Evolutionary conservation across 2,329 filamentous ascomycete species (phyloP).

Genomic region (Colletotrichum sp.): DNA sequence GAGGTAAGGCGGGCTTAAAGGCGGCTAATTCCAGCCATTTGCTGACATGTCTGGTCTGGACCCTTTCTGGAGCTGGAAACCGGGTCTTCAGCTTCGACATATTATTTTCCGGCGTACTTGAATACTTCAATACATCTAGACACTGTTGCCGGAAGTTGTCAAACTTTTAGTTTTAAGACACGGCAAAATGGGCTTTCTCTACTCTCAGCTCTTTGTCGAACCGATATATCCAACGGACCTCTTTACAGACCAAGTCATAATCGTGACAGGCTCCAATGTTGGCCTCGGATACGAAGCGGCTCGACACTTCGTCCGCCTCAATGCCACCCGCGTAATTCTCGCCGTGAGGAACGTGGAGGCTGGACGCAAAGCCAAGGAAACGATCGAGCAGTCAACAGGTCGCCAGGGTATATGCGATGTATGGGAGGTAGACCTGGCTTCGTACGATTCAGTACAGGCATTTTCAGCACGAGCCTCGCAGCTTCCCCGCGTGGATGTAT

Average conservation of each 20-base stretch:
- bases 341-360: not conserved
- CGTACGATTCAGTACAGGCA: not conserved
- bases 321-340: not conserved
- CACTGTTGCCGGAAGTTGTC: not conserved
- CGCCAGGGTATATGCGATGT: not conserved
- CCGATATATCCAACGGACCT: accelerated
- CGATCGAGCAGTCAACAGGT: not conserved
- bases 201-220: not conserved
- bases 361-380: not conserved
- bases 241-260: not conserved
- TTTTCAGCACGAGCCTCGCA: not conserved
- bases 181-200: not conserved
- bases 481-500: not conserved
- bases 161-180: not conserved
- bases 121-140: not conserved
- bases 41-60: not conserved
- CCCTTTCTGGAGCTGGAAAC: not conserved
- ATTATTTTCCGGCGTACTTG: not conserved
- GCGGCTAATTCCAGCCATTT: not conserved
- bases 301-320: not conserved
- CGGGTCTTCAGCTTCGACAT: not conserved
- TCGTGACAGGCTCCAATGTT: not conserved
- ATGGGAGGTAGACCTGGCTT: not conserved
- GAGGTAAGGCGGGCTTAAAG: not conserved
- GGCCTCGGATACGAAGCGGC: not conserved